phyloP scores from a whole-genome alignment of 257 asterid genomes.

The Salvia splendens region DNA sequence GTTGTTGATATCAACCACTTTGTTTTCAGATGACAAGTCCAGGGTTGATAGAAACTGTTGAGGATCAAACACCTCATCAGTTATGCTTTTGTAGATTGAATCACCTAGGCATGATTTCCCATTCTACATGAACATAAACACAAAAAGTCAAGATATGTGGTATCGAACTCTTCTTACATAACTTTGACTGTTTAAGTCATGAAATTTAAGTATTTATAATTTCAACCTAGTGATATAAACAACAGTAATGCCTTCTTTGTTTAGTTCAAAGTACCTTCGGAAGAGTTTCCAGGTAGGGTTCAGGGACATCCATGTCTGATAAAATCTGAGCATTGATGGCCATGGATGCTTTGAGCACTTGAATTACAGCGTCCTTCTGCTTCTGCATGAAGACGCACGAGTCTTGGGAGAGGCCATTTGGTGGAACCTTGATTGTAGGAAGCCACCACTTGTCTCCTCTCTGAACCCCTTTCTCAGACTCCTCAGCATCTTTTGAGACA shows the following conservation, averaged over 20 bases:
- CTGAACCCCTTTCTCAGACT: conserved; percentile 65
- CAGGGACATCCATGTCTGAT: conserved; percentile 87
- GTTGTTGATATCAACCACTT: conserved; percentile 80
- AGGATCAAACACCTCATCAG: conserved; percentile 74
- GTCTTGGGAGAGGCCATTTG: conserved; percentile 68
- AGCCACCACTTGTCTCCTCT: conserved; percentile 86
- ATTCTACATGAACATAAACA: conserved; percentile 42
- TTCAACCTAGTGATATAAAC: too few species aligned
- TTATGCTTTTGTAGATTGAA: conserved; percentile 63
- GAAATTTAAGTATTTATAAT: too few species aligned
- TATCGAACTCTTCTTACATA: too few species aligned
- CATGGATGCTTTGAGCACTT: conserved; percentile 82
- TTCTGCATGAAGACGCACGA: conserved; percentile 54
- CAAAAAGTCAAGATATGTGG: not conserved
- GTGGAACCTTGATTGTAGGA: conserved; percentile 79
- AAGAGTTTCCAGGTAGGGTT: conserved; percentile 76
- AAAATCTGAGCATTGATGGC: conserved; percentile 83
- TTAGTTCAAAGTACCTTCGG: conserved; percentile 56
- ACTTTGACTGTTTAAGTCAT: too few species aligned
- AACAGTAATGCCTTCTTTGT: too few species aligned
- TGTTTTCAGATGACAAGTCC: conserved; percentile 83
- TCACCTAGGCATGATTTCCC: conserved; percentile 90
- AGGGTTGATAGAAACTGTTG: conserved; percentile 59
- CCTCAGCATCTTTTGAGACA: conserved; percentile 64
- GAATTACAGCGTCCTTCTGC: conserved; percentile 77